Conservation (phyloP, 768 basidiomycete species). For the Stropharia rugosoannulata region DNA sequence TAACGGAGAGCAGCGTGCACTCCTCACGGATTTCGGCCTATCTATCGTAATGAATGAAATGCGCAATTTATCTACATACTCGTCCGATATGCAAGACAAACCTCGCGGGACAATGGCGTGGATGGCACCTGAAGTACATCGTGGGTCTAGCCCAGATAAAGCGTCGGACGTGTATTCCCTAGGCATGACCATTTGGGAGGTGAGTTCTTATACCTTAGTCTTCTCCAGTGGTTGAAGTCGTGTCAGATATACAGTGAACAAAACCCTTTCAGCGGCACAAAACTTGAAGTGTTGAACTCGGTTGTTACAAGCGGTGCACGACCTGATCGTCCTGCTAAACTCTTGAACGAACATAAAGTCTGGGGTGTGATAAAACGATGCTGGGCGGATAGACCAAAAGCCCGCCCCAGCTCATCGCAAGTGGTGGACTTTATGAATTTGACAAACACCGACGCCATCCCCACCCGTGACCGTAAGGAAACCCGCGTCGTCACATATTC, state of each 20-base stretch:
- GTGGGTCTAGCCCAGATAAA: background rate
- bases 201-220: background rate
- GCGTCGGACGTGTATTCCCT: background rate
- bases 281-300: background rate
- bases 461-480: background rate
- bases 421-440: background rate
- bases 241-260: background rate
- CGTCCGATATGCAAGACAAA: background rate
- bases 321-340: background rate
- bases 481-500: background rate
- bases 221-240: background rate
- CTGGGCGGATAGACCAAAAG: background rate
- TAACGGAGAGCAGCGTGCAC: background rate
- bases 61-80: background rate
- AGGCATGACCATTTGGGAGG: slow-evolving; percentile 3
- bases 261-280: background rate
- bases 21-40: background rate
- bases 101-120: slow-evolving; percentile 2
- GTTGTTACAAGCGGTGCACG: background rate
- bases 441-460: background rate
- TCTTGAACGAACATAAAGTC: slow-evolving; percentile 1
- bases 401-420: background rate
- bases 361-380: background rate
- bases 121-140: slow-evolving; percentile 6
- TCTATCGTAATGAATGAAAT: slow-evolving; percentile 1